Percentiles rank a stretch among this genome's conserved stretches.
Evolutionary conservation across 306 rosid species (phyloP).

Genomic region (Pterocarpus macrocarpus): DNA sequence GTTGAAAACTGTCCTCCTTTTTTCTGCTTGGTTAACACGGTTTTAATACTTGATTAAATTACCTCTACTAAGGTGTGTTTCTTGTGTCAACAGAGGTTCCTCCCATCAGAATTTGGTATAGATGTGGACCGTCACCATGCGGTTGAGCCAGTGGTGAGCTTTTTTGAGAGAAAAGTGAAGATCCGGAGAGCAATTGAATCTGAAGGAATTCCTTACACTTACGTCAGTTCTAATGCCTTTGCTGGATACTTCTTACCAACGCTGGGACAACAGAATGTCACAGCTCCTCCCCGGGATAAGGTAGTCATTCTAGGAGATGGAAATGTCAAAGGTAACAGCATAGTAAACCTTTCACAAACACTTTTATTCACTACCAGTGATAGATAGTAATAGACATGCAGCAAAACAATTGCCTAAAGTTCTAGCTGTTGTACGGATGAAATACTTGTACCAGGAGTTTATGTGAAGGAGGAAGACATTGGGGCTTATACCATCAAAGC

Average conservation of each 20-base stretch:
- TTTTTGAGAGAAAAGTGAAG: not conserved
- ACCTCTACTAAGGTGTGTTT: not conserved
- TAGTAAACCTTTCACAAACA: not conserved
- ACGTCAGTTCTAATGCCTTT: conserved; percentile 34
- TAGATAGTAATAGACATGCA: not conserved
- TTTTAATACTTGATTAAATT: not conserved
- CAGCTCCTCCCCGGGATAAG: conserved; percentile 52
- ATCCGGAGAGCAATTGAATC: conserved; percentile 47
- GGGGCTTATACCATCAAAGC: conserved; percentile 55
- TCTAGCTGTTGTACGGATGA: not conserved
- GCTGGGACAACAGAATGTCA: conserved; percentile 44
- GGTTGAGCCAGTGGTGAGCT: conserved; percentile 34
- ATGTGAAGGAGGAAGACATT: conserved; percentile 48
- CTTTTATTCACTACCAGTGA: not conserved
- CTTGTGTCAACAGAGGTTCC: conserved; percentile 41
- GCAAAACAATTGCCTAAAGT: not conserved
- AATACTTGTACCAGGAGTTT: conserved; percentile 31
- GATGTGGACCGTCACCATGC: conserved; percentile 50
- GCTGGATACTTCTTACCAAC: conserved; percentile 45
- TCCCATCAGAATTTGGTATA: conserved; percentile 58
- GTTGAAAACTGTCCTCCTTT: not conserved
- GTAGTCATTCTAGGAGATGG: conserved; percentile 62
- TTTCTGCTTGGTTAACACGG: too few species aligned
- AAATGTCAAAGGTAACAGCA: conserved; percentile 48
- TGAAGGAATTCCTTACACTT: conserved; percentile 52